Evolutionary conservation across 306 rosid genomes (phyloP), one percentile per base, ranked within the genome.

Genomic region (Trifolium fragiferum): DNA sequence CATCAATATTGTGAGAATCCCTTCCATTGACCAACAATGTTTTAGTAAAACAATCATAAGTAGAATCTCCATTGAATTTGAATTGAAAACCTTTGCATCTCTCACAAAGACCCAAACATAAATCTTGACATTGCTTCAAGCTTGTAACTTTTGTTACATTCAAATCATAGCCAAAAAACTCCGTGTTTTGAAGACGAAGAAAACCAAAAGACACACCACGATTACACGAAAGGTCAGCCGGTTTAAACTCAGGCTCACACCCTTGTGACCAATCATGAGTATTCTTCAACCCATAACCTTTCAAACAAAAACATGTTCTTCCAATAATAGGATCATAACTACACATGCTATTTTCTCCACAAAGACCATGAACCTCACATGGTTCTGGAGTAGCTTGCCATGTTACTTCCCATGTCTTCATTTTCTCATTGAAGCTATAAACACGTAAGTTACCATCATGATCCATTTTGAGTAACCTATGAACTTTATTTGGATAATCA

Each of bases 301-400:
- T 82, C 23, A 86, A 35, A 77, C 90, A 86, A 19, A 75, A 78
- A 76, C 93, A 89, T 47, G 57, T 82, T 33, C 90, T 82, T 3
- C 90, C 93, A 0, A 3, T 5, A 1, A 74, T 35, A 25, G 47
- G 78, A 53, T 82, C 57, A 10, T 82, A 27, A 67, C 77, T 75
- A 38, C 92, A 88, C 74, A 84, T 41, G 61, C 90, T 86, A 38
- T 84, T 88, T 33, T 71, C 66, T 3, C 92, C 92, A 41, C 90
- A 88, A 13, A 88, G 3, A 2, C 93, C 96, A 62, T 87, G 89
- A 77, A 86, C 35, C 4, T 2, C 57, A 55, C 96, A 87, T 0
- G 93, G 71, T 2, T 84, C 38, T 0, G 47, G 0, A 61, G 74
- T 10, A 13, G 91, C 82, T 41, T 82, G 86, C 89, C 89, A 85